Evolutionary conservation across 83 land plant genomes (phyloP).

Genomic region (Diphasiastrum complanatum): DNA sequence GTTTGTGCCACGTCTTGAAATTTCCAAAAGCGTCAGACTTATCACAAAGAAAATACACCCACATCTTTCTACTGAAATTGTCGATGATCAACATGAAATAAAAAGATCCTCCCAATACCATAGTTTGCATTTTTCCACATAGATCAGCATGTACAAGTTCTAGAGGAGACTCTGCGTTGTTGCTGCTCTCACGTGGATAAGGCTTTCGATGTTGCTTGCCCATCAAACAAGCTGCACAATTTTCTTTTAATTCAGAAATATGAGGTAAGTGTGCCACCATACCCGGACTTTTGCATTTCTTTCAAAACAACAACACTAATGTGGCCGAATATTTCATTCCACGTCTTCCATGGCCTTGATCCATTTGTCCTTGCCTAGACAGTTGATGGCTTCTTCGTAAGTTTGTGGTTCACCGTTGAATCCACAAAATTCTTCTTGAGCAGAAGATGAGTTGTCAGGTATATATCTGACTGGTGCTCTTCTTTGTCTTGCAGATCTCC

Average conservation of each 20-base stretch:
- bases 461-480: too few species aligned
- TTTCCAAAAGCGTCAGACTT: not conserved
- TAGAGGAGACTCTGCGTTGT: conserved; percentile 1
- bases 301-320: not conserved
- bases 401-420: too few species aligned
- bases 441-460: too few species aligned
- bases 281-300: not conserved
- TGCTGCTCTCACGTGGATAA: not conserved
- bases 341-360: not conserved
- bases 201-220: not conserved
- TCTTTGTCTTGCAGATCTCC: too few species aligned
- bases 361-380: too few species aligned
- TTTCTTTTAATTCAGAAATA: not conserved
- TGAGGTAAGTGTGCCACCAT: conserved; percentile 3
- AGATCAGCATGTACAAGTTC: conserved; percentile 11
- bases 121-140: not conserved
- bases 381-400: too few species aligned
- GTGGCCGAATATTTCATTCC: conserved; percentile 11
- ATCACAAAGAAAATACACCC: conserved; percentile 1
- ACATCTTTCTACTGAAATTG: conserved; percentile 3
- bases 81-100: conserved; percentile 9
- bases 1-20: not conserved
- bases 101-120: not conserved
- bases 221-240: conserved; percentile 16
- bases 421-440: too few species aligned